phyloP scores from a whole-genome alignment of 306 rosid genomes.

The Gillenia trifoliata region DNA sequence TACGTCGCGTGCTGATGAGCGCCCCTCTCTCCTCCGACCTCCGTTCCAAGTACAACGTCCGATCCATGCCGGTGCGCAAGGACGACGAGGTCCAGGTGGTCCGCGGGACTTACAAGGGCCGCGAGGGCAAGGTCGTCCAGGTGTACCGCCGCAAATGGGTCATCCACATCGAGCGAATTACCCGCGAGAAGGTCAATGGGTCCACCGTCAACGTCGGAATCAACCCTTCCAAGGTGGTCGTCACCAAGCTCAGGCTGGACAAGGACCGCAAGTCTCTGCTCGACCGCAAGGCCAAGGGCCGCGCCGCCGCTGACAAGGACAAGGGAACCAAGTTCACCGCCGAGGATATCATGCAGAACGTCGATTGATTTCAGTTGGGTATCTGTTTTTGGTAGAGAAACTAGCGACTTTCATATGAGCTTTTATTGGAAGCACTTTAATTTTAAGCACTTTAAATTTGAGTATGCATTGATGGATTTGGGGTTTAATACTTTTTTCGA shows the following conservation, averaged over 20 bases:
- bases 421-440: neutral
- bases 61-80: conserved; percentile 86
- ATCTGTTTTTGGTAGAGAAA: neutral
- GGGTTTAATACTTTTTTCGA: conserved; percentile 1
- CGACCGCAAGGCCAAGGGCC: conserved; percentile 94
- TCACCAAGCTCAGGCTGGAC: conserved; percentile 78
- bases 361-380: conserved; percentile 44
- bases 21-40: conserved; percentile 82
- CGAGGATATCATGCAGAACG: conserved; percentile 83
- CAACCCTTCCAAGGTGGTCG: conserved; percentile 69
- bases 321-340: conserved; percentile 93
- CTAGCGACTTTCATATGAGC: neutral
- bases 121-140: conserved; percentile 88
- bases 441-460: neutral
- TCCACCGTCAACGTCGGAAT: conserved; percentile 93
- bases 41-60: conserved; percentile 81
- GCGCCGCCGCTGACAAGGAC: conserved; percentile 91
- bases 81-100: conserved; percentile 94
- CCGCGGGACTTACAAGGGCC: conserved; percentile 87
- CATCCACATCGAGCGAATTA: conserved; percentile 87
- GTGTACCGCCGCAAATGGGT: conserved; percentile 97
- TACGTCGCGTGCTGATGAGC: conserved; percentile 83
- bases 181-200: conserved; percentile 94
- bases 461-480: neutral
- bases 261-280: conserved; percentile 86